These are phyloP conservation scores for Leccinum ochraceum DNA, from an alignment of 768 basidiomycete species.

Conservation along the genomic window DNA sequence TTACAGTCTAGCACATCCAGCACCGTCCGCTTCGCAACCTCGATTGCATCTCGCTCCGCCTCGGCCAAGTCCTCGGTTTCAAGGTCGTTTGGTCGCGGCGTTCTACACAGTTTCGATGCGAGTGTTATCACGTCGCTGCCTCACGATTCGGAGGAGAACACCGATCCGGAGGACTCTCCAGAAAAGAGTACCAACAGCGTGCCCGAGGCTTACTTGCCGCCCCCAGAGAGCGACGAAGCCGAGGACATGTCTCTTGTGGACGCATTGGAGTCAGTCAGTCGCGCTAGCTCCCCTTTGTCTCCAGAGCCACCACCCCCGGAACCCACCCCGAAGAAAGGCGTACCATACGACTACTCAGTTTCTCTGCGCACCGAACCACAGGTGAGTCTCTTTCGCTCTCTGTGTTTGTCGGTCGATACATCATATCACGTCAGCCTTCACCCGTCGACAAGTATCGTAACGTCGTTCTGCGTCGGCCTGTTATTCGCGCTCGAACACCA, in stretches of 20 bases:
- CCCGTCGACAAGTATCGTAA: slow-evolving; percentile 65
- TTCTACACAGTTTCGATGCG: slow-evolving; percentile 56
- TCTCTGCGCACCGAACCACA: slow-evolving; percentile 63
- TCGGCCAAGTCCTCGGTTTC: slow-evolving; percentile 38
- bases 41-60: slow-evolving; percentile 46
- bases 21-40: slow-evolving; percentile 51
- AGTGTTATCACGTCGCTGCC: slow-evolving; percentile 60
- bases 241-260: slow-evolving; percentile 54
- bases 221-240: slow-evolving; percentile 44
- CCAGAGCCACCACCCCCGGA: slow-evolving; percentile 36
- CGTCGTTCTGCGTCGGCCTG: slow-evolving; percentile 55
- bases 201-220: slow-evolving; percentile 54
- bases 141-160: slow-evolving; percentile 35
- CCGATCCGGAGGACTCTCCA: slow-evolving; percentile 39
- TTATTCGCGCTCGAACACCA: slow-evolving; percentile 58
- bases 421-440: slow-evolving; percentile 49
- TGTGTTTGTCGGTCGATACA: background rate
- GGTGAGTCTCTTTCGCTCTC: slow-evolving; percentile 36
- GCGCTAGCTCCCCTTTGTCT: slow-evolving; percentile 49
- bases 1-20: slow-evolving; percentile 53
- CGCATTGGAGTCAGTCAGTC: slow-evolving; percentile 57
- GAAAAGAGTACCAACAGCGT: slow-evolving; percentile 51
- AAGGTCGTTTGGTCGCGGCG: slow-evolving; percentile 33
- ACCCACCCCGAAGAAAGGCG: slow-evolving; percentile 48
- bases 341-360: slow-evolving; percentile 51